Percentiles rank a stretch among this genome's conserved stretches.
Conservation (phyloP, 1,284 basidiomycete genomes). For the Neonothopanus nambi region DNA sequence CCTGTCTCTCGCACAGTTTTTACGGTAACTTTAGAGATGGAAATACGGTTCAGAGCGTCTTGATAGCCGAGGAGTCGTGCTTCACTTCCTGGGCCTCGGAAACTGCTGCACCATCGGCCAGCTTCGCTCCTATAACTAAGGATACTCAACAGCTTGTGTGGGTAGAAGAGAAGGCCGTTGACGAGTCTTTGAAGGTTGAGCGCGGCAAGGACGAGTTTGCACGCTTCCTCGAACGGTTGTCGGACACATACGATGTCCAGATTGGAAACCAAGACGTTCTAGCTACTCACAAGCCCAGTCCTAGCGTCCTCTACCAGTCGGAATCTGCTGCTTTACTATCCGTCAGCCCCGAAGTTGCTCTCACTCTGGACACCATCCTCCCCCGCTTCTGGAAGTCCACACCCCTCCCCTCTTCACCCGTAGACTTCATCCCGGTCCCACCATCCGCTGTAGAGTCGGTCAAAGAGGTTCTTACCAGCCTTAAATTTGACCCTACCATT, state of each 20-base stretch:
- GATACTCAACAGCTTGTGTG: slow-evolving; percentile 52
- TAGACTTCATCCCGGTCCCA: slow-evolving; percentile 53
- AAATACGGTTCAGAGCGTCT: slow-evolving; percentile 44
- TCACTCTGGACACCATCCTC: slow-evolving; percentile 48
- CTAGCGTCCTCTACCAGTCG: slow-evolving; percentile 41
- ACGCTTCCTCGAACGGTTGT: slow-evolving; percentile 28
- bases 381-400: slow-evolving; percentile 65
- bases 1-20: slow-evolving; percentile 52
- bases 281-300: slow-evolving; percentile 9
- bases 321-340: slow-evolving; percentile 47
- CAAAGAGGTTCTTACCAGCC: slow-evolving; percentile 43
- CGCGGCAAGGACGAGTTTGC: slow-evolving; percentile 31
- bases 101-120: slow-evolving; percentile 21
- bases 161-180: slow-evolving; percentile 57
- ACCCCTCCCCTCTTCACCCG: slow-evolving; percentile 48
- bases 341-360: slow-evolving; percentile 35
- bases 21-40: slow-evolving; percentile 52
- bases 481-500: slow-evolving; percentile 61
- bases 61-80: slow-evolving; percentile 44
- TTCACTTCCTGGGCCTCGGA: slow-evolving; percentile 28
- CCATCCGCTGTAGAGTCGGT: slow-evolving; percentile 49
- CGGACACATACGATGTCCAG: slow-evolving; percentile 29
- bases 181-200: slow-evolving; percentile 36
- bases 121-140: slow-evolving; percentile 25
- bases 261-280: slow-evolving; percentile 11